Percentiles rank a stretch among this genome's conserved stretches.
These are phyloP conservation scores for Herpetomonas muscarum DNA, from an alignment of 208 protist species.

Conservation along the genomic window DNA sequence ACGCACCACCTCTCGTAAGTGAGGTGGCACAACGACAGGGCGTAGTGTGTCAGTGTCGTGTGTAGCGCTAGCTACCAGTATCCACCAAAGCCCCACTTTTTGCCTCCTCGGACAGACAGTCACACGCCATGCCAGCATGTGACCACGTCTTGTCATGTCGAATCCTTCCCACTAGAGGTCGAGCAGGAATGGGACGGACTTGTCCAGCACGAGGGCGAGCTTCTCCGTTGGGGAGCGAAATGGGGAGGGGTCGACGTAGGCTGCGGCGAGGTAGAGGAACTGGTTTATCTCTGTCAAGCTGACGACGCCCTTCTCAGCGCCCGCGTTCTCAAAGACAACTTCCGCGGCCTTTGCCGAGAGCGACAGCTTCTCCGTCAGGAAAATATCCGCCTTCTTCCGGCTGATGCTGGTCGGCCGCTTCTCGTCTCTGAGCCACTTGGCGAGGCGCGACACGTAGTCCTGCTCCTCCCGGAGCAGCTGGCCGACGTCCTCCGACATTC, in stretches of 20 bases:
- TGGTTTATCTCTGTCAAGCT: constrained; percentile 47
- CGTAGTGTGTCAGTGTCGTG: no score
- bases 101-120: no score
- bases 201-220: constrained; percentile 35
- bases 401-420: constrained; percentile 25
- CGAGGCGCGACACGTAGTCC: constrained; percentile 27
- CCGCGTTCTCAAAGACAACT: constrained; percentile 28
- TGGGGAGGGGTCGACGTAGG: constrained; percentile 64
- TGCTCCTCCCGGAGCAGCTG: constrained; percentile 37
- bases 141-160: not conserved
- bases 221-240: constrained; percentile 57
- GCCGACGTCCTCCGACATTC: constrained; percentile 28
- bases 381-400: constrained; percentile 22
- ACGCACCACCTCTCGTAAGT: no score
- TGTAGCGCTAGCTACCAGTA: no score
- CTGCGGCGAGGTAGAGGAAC: constrained; percentile 42
- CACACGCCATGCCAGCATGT: no score
- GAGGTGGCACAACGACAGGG: no score
- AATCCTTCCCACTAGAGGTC: not conserved
- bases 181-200: constrained; percentile 21
- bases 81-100: no score
- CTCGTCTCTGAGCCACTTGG: constrained; percentile 43
- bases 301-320: constrained; percentile 23
- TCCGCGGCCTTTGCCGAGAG: constrained; percentile 39
- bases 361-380: constrained; percentile 39